Percentiles rank a stretch among this genome's conserved stretches.
phyloP scores from a whole-genome alignment of 371 early-diverging fungal genomes.

The Mucor mucedo region DNA sequence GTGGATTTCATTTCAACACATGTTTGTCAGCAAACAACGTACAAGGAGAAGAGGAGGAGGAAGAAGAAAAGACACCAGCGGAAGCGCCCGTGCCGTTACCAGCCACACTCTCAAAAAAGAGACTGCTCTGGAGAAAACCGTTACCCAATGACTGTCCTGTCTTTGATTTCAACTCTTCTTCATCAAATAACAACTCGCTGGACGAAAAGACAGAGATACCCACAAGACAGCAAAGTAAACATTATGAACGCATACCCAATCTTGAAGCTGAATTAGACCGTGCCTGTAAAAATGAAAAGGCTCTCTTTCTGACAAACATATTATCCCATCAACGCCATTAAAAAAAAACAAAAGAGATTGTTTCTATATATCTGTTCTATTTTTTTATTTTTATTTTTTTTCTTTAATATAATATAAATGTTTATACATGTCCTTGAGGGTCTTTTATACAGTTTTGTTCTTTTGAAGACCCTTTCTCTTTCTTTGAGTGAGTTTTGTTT shows the following conservation, averaged over 20 bases:
- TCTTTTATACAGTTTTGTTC: conserved; percentile 12
- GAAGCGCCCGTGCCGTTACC: neutral
- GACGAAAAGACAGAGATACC: conserved; percentile 22
- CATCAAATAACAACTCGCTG: neutral
- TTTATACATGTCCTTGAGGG: neutral
- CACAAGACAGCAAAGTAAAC: conserved; percentile 19
- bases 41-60: neutral
- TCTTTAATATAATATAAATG: conserved; percentile 8
- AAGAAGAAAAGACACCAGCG: neutral
- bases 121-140: conserved; percentile 24
- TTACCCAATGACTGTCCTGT: conserved; percentile 21
- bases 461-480: conserved; percentile 24
- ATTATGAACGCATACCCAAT: conserved; percentile 21
- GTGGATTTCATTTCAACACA: neutral
- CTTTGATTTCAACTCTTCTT: conserved; percentile 12
- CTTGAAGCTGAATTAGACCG: conserved; percentile 22
- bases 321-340: conserved; percentile 8
- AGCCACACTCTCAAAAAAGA: neutral
- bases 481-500: conserved; percentile 22
- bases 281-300: conserved; percentile 20
- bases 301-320: conserved; percentile 17
- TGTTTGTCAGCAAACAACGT: neutral
- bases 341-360: neutral
- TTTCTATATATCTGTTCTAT: conserved; percentile 4
- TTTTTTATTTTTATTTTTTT: conserved; percentile 7